Percentiles rank a stretch among this genome's conserved stretches.
Conservation (phyloP, 305 asterid species). For the Fraxinus albicans region DNA sequence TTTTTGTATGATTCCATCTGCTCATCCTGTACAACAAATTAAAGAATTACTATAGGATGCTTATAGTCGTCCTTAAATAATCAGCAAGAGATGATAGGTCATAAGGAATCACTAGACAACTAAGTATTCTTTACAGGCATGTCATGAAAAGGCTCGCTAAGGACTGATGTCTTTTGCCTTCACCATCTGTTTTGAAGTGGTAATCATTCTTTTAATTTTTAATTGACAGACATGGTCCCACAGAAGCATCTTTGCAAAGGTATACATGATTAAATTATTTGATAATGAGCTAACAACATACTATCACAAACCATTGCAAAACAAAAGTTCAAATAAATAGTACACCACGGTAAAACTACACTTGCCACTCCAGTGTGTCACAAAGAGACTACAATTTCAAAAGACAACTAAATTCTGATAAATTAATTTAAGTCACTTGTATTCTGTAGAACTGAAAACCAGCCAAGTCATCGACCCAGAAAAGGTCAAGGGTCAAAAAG, state of each 20-base stretch:
- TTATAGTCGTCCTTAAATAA: not conserved
- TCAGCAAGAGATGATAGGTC: constrained; percentile 1
- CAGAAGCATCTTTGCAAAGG: not conserved
- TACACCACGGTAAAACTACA: not conserved
- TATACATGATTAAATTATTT: not conserved
- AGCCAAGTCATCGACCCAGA: not conserved
- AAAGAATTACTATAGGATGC: not conserved
- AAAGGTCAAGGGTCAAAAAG: not conserved
- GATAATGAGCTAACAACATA: not conserved
- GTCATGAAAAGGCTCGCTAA: not conserved
- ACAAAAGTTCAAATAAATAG: not conserved
- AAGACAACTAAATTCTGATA: not conserved
- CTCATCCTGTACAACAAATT: constrained; percentile 59
- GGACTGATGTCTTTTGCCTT: not conserved
- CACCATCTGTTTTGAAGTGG: not conserved
- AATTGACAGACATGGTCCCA: not conserved
- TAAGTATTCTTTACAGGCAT: not conserved
- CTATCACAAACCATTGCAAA: not conserved
- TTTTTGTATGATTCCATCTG: constrained; percentile 85
- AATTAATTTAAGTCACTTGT: not conserved
- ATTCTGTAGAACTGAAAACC: not conserved
- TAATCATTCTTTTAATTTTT: not conserved
- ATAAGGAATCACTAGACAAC: not conserved
- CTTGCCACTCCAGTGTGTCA: not conserved
- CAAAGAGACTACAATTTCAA: not conserved